Percentiles rank a stretch among this genome's conserved stretches.
Evolutionary conservation across 352 stramenopile species (phyloP).

Genomic region (Globisporangium sylvaticum): DNA sequence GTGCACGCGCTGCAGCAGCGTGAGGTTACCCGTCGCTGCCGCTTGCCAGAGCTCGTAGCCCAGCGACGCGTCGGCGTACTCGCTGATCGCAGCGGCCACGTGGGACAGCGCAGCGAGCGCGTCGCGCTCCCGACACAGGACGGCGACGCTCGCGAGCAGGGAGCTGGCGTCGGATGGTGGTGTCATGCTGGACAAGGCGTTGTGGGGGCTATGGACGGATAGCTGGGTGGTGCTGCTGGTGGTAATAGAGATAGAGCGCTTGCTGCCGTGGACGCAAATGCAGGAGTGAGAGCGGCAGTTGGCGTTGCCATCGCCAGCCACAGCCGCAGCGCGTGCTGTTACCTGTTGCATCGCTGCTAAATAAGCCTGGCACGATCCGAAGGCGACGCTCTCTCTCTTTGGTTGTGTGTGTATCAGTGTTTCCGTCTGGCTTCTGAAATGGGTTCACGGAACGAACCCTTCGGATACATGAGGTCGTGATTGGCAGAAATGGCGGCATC

Average conservation of each 20-base stretch:
- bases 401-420: too few species aligned
- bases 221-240: not conserved
- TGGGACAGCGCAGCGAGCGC: constrained; percentile 3
- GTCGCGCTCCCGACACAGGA: constrained; percentile 3
- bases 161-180: not conserved
- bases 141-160: constrained; percentile 8
- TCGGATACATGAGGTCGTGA: not conserved
- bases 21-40: constrained; percentile 10
- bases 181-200: not conserved
- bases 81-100: constrained; percentile 2
- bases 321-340: too few species aligned
- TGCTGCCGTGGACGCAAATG: not conserved
- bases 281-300: not conserved
- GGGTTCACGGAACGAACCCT: not conserved
- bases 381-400: too few species aligned
- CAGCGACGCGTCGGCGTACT: not conserved
- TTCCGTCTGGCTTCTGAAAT: not conserved
- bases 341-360: too few species aligned
- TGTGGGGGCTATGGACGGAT: too few species aligned
- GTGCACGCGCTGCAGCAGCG: constrained; percentile 11
- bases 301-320: too few species aligned
- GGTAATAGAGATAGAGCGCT: not conserved
- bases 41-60: not conserved
- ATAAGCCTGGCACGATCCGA: not conserved
- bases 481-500: not conserved